Evolutionary conservation across 208 protist genomes (phyloP).

Genomic region (Crithidia mellificae): DNA sequence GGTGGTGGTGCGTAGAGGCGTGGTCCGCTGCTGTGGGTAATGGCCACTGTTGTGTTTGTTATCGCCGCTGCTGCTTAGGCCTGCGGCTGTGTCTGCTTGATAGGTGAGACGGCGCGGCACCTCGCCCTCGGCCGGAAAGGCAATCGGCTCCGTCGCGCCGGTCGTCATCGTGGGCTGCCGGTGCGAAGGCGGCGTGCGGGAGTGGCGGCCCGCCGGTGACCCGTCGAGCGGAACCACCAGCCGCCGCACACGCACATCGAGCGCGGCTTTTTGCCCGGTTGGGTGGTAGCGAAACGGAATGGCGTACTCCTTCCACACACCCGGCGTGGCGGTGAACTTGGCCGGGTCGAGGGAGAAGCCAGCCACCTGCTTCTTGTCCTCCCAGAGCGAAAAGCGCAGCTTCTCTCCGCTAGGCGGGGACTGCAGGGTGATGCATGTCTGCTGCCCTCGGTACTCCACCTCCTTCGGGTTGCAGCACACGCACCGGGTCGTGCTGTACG

Average conservation of each 20-base stretch:
- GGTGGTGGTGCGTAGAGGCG: background rate
- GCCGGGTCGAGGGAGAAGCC: constrained; percentile 76
- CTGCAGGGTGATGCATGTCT: constrained; percentile 38
- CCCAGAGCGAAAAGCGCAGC: constrained; percentile 85
- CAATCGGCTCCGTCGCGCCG: constrained; percentile 17
- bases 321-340: constrained; percentile 59
- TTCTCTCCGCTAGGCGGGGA: constrained; percentile 34
- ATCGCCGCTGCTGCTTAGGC: background rate
- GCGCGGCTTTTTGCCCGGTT: constrained; percentile 55
- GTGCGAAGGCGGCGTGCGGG: constrained; percentile 5
- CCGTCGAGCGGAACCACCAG: background rate
- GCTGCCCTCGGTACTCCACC: constrained; percentile 46
- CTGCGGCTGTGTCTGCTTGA: background rate
- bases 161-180: constrained; percentile 23
- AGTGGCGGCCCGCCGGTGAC: constrained; percentile 8
- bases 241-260: constrained; percentile 66
- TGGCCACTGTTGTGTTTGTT: too few species aligned
- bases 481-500: constrained; percentile 38
- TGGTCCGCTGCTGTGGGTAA: background rate
- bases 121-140: background rate
- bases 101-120: constrained; percentile 2
- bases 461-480: constrained; percentile 62
- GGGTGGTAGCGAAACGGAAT: constrained; percentile 89
- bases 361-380: constrained; percentile 72
- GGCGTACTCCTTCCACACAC: constrained; percentile 69